Evolutionary conservation across 345 rosid species (phyloP).

Genomic region (Gossypium bickii): DNA sequence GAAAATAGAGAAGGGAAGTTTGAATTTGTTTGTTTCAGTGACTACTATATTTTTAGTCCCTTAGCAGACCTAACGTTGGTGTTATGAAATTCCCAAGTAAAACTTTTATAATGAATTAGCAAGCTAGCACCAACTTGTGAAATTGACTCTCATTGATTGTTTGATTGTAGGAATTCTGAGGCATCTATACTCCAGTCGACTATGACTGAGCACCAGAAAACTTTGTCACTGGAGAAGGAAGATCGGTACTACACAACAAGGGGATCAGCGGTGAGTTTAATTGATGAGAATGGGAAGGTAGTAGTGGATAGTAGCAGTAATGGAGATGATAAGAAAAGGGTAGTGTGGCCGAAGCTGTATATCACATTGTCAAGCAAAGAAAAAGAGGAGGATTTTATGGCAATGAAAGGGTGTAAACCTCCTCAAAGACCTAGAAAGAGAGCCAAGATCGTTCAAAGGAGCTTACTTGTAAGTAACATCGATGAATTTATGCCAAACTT

Average conservation of each 20-base stretch:
- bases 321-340: slow-evolving; percentile 39
- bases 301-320: slow-evolving; percentile 28
- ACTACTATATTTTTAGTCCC: neutral
- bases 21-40: neutral
- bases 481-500: neutral
- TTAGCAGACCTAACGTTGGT: neutral
- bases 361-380: slow-evolving; percentile 57
- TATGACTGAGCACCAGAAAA: slow-evolving; percentile 22
- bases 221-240: slow-evolving; percentile 46
- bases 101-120: neutral
- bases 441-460: slow-evolving; percentile 62
- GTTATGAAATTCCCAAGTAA: neutral
- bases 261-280: slow-evolving; percentile 33
- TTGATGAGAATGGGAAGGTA: slow-evolving; percentile 46
- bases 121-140: neutral
- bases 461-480: slow-evolving; percentile 48
- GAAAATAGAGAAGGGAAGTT: slow-evolving; percentile 7
- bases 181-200: slow-evolving; percentile 30
- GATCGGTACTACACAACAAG: slow-evolving; percentile 55
- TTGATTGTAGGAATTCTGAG: slow-evolving; percentile 52
- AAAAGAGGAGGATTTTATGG: slow-evolving; percentile 71
- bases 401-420: slow-evolving; percentile 76
- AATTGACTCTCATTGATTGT: slow-evolving; percentile 6
- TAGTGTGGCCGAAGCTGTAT: slow-evolving; percentile 53
- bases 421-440: slow-evolving; percentile 76